Evolutionary conservation across 768 basidiomycete species (phyloP), one percentile per base, ranked within the genome.

Genomic region (Pleurotus pulmonarius): DNA sequence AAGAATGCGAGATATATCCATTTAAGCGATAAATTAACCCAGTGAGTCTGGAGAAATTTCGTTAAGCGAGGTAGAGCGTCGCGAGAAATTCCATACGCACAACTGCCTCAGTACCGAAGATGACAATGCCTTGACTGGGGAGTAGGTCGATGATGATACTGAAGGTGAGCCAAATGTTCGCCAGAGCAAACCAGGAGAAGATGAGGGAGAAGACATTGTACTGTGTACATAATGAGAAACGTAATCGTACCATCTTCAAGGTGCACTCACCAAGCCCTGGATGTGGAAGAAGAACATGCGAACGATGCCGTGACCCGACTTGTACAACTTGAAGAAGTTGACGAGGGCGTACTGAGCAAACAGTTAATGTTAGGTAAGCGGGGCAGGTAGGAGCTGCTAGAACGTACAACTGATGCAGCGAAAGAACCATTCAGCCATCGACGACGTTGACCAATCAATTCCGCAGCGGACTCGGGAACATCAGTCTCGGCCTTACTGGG

Each of bases 381-480:
- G 29, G 29, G 18, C 40, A 13, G 43, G 3, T 2, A 29, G 22
- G 8, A 13, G 41, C 24, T 15, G 13, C 3, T 9, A 5, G 60
- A 24, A 81, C 87, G 69, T 68, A 91, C 90, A 41, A 94, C 86
- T 1, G 91, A 92, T 11, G 94, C 94, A 44, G 93, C 92, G 63
- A 97, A 96, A 7, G 93, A 95, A 49, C 96, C 95, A 66, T 98
- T 98, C 64, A 98, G 69, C 96, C 95, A 98, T 61, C 95, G 88
- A 60, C 95, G 86, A 69, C 95, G 89, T 70, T 98, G 95, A 43
- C 93, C 90, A 68, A 98, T 98, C 57, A 98, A 74, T 67, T 98
- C 95, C 8, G 86, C 82, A 6, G 93, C 94, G n/a, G 78, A 75
- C 72, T 98, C 95, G 3, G 92, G 92, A n/a, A 96, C 94, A 75